phyloP scores from a whole-genome alignment of 768 basidiomycete species.

The Tricholoma flavovirens region DNA sequence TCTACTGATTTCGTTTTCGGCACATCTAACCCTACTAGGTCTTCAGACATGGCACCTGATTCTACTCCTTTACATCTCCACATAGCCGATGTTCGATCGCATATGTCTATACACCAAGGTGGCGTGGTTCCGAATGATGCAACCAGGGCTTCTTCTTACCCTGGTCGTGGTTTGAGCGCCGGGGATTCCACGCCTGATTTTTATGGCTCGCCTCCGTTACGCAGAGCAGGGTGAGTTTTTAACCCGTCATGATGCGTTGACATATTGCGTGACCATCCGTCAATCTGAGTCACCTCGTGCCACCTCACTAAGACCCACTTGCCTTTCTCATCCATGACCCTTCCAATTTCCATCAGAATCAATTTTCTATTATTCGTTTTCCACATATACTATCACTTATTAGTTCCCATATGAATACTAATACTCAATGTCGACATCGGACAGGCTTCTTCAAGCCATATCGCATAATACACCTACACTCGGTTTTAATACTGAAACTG shows the following conservation, averaged over 20 bases:
- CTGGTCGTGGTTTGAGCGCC: neutral
- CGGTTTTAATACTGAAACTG: conserved; percentile 12
- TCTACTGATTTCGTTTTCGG: neutral
- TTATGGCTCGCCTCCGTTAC: conserved; percentile 28
- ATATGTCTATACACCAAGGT: neutral
- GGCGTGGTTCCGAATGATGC: neutral
- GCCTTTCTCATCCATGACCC: neutral
- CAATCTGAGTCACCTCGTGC: neutral
- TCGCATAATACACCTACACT: conserved; percentile 36
- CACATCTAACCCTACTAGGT: neutral
- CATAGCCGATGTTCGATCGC: neutral
- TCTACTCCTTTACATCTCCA: neutral
- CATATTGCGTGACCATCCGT: conserved; percentile 4
- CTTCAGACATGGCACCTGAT: neutral
- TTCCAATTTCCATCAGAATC: neutral
- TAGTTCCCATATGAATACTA: neutral
- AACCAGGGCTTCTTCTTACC: neutral
- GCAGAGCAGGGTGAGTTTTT: conserved; percentile 48
- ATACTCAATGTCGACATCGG: conserved; percentile 6
- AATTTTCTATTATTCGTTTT: conserved; percentile 3
- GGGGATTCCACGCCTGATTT: neutral
- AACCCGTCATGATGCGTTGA: neutral
- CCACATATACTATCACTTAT: conserved; percentile 6
- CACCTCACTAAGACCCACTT: neutral
- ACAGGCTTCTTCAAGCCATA: conserved; percentile 52